Evolutionary conservation across 108 stramenopile species (phyloP).

Genomic region (Chaetoceros muelleri): DNA sequence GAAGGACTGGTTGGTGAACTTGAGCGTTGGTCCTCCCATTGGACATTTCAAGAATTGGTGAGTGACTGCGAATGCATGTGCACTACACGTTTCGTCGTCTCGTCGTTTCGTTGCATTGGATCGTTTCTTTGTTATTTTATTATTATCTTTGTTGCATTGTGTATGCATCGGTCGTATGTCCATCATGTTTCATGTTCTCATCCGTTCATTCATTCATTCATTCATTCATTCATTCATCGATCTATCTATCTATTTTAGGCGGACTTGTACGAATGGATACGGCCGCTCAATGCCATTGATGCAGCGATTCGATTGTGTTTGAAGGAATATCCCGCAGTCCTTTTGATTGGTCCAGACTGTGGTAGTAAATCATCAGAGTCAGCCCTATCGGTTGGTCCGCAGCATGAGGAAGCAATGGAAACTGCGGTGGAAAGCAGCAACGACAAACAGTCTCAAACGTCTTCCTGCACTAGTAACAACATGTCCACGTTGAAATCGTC

Average conservation of each 20-base stretch:
- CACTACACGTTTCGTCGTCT: too few species aligned
- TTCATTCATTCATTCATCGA: conserved; percentile 1
- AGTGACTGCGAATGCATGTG: conserved; percentile 10
- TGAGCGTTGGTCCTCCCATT: conserved; percentile 58
- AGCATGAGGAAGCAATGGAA: too few species aligned
- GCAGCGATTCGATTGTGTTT: conserved; percentile 46
- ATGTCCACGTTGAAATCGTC: neutral
- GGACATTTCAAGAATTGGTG: conserved; percentile 78
- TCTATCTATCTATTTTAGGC: conserved; percentile 22
- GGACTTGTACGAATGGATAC: conserved; percentile 77
- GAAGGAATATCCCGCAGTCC: conserved; percentile 40
- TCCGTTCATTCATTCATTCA: too few species aligned
- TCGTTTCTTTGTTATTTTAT: too few species aligned
- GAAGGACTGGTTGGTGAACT: conserved; percentile 40
- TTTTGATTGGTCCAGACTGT: conserved; percentile 40
- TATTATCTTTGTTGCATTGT: conserved; percentile 1
- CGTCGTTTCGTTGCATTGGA: too few species aligned
- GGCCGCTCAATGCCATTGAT: conserved; percentile 68
- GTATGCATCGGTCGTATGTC: neutral
- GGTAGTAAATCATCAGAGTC: conserved; percentile 12
- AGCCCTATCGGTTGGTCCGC: too few species aligned
- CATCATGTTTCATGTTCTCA: neutral
- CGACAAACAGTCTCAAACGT: conserved; percentile 6
- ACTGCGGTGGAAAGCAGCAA: conserved; percentile 5
- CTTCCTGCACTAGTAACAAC: conserved; percentile 1